Evolutionary conservation across 805 yeast species (phyloP).

Genomic region (Hanseniaspora lachancei): DNA sequence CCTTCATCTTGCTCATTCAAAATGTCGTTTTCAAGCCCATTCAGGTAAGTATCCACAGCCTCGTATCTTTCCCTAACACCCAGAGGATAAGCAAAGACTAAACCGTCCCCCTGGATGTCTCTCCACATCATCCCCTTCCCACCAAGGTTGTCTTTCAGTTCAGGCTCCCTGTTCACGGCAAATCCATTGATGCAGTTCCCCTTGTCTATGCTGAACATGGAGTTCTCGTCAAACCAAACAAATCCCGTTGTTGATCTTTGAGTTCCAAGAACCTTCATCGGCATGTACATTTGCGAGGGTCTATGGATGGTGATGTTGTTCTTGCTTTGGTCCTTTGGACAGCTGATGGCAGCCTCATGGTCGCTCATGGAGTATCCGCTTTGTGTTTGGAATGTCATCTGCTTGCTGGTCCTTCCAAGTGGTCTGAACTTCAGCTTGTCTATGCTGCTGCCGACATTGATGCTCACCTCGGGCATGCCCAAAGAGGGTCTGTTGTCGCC

Average conservation of each 20-base stretch:
- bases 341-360: conserved; percentile 45
- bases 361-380: background rate
- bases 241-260: conserved; percentile 23
- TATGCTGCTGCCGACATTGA: conserved; percentile 66
- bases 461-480: conserved; percentile 50
- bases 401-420: background rate
- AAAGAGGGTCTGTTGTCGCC: conserved; percentile 19
- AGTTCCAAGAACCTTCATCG: conserved; percentile 35
- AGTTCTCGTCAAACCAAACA: conserved; percentile 28
- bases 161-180: conserved; percentile 24
- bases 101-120: conserved; percentile 28
- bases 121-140: conserved; percentile 25
- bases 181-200: conserved; percentile 25
- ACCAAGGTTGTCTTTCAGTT: conserved; percentile 22
- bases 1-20: background rate
- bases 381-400: background rate
- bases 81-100: conserved; percentile 18
- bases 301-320: conserved; percentile 58
- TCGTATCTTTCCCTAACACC: background rate
- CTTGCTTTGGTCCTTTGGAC: conserved; percentile 42
- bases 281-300: conserved; percentile 57
- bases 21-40: background rate
- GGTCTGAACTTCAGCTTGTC: conserved; percentile 36
- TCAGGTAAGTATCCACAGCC: background rate
- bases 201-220: conserved; percentile 26